Evolutionary conservation across 2,329 filamentous ascomycete species (phyloP), one percentile per base, ranked within the genome.

Genomic region (Sclerotinia nivalis): DNA sequence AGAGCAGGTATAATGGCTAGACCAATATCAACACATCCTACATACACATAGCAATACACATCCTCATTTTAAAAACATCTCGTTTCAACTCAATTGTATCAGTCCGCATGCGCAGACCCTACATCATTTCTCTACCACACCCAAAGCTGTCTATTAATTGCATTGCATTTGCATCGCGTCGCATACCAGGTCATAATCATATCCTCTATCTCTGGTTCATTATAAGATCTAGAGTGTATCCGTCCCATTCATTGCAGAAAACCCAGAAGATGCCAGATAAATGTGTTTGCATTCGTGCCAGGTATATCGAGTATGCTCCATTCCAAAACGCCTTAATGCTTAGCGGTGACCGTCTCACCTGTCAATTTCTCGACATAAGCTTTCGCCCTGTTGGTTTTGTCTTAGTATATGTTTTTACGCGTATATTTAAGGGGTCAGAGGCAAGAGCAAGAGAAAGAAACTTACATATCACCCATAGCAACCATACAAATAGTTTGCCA

Each of bases 401-500:
- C 65, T 76, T 55, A 77, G 73, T 58, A 56, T 47, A 15, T 43
- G 22, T 10, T 70, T 4, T 40, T n/a, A 28, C 5, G 20, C 28
- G 10, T 7, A 22, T 12, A 18, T 34, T 15, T 2, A 15, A 45
- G 22, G 28, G 3, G 12, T 25, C 34, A 18, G 13, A 8, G 20
- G 20, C 34, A 54, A 40, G 55, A 31, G 49, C 72, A 69, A 54
- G 47, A 58, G 73, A 71, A 52, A 64, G 66, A 71, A 66, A 76
- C 93, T 86, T 84, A 96, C 93, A 97, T 94, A 84, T 98, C 96
- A 83, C 96, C 96, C 82, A 98, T 87, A 79, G 95, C 96, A 83
- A 99, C 96, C 96, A 99, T 99, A 87, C 96, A 99, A 79, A 99
- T 91, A 73, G 96, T 99, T 87, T 99, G 96, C 96, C 96, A 99